A percentile compares a stretch with the other conserved stretches of the same genome.
phyloP scores from a whole-genome alignment of 768 basidiomycete genomes.

The Suillus subluteus region DNA sequence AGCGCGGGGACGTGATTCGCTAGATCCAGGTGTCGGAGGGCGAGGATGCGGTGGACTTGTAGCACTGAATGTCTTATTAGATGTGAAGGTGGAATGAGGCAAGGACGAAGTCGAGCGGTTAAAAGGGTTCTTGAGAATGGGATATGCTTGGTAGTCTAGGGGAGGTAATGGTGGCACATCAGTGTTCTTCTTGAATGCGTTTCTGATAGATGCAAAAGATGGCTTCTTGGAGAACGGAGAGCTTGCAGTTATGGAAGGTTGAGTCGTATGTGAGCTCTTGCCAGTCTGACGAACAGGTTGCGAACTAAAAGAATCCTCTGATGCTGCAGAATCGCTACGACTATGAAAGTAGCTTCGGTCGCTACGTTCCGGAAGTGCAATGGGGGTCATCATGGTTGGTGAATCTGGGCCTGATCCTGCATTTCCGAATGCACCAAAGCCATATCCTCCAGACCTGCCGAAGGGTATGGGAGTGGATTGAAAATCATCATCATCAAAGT shows the following conservation, averaged over 20 bases:
- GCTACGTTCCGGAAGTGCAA: conserved; percentile 42
- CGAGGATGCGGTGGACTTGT: conserved; percentile 58
- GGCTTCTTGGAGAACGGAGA: conserved; percentile 78
- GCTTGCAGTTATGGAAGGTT: conserved; percentile 56
- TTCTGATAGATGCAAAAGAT: conserved; percentile 85
- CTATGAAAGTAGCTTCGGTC: conserved; percentile 69
- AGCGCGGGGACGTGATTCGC: conserved; percentile 40
- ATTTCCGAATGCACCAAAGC: conserved; percentile 42
- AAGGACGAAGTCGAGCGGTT: conserved; percentile 82
- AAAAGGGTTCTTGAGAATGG: conserved; percentile 79
- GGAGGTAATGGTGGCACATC: conserved; percentile 80
- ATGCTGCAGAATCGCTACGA: conserved; percentile 78
- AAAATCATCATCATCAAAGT: conserved; percentile 80
- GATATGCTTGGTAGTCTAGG: conserved; percentile 69
- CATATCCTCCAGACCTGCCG: conserved; percentile 59
- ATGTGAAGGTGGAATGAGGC: conserved; percentile 46
- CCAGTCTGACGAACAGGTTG: conserved; percentile 61
- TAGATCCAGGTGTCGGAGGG: conserved; percentile 63
- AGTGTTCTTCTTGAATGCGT: conserved; percentile 77
- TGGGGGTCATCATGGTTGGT: conserved; percentile 60
- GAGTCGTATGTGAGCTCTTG: conserved; percentile 59
- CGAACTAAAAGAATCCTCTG: conserved; percentile 75
- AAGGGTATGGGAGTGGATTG: conserved; percentile 67
- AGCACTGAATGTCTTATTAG: conserved; percentile 44
- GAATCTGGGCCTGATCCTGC: conserved; percentile 61